phyloP scores from a whole-genome alignment of 805 yeast genomes.

The Pichia californica region DNA sequence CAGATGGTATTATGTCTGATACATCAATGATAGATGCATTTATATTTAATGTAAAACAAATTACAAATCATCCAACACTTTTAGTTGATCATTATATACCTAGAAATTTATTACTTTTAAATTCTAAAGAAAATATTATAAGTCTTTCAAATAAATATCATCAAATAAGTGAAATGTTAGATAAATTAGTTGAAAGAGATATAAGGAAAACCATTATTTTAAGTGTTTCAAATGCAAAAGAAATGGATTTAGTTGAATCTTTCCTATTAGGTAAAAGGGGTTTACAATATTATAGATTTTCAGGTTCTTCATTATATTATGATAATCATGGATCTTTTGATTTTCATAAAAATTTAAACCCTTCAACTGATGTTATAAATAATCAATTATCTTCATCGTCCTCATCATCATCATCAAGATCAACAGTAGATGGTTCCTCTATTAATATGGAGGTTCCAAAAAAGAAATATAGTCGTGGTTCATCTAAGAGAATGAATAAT shows the following conservation, averaged over 20 bases:
- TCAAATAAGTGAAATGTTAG: constrained; percentile 45
- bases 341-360: constrained; percentile 18
- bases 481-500: neutral
- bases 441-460: too few species aligned
- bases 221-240: constrained; percentile 58
- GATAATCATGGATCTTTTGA: constrained; percentile 29
- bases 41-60: constrained; percentile 40
- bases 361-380: constrained; percentile 1
- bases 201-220: constrained; percentile 32
- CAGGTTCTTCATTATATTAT: constrained; percentile 50
- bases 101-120: constrained; percentile 58
- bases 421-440: neutral
- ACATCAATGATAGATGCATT: constrained; percentile 36
- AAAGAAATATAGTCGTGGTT: too few species aligned
- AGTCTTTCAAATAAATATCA: constrained; percentile 55
- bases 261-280: constrained; percentile 61
- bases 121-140: constrained; percentile 49
- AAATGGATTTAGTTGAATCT: constrained; percentile 74
- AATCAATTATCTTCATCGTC: too few species aligned
- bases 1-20: constrained; percentile 14
- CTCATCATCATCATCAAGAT: neutral
- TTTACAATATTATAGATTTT: constrained; percentile 57
- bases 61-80: constrained; percentile 61
- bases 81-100: constrained; percentile 76
- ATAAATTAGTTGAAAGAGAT: constrained; percentile 25